Base-by-base conservation (phyloP, 1,139 yeast genomes). In the Taphrina pruni region DNA sequence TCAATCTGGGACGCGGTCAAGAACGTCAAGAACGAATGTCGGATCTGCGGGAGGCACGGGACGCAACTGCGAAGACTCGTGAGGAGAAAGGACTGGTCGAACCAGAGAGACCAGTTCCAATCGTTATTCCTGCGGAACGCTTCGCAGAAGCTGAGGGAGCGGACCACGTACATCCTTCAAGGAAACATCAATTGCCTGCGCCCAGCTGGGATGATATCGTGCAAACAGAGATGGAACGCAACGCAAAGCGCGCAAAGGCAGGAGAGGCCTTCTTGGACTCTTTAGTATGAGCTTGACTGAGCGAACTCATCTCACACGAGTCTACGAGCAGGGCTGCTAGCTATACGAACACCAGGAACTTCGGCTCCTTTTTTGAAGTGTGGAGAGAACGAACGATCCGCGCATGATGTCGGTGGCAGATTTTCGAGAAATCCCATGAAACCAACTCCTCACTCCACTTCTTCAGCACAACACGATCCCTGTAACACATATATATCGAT, bases 1-100 rank as follows among this genome's bases (percentile, higher is more conserved):
- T 64, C 54, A 55, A 64, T 36, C 38, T 64, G n/a, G 67, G 67
- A 6, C 26, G 55, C 6, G 67, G 67, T 9, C 36, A 54, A 21
- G 67, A 46, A 7, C 60, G 67, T 4, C 38, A 7, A 38, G 55
- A 45, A 32, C 67, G 67, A 5, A 64, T 64, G 67, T 17, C 35
- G 14, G 48, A 64, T 20, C 61, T 64, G 14, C 38, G 35, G 11
- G 41, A 46, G 6, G 17, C 41, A 21, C 60, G 67, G 7, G 43
- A 39, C 9, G 38, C 35, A 46, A 64, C 67, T 11, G 38, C 55
- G 7, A 36, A 14, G 20, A 50, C 36, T n/a, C 54, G 67, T 8
- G 21, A 45, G 32, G 26, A 32, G 9, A 14, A 45, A 11, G 62
- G 46, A 8, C 45, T 54, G 11, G 58, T 54, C 21, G 58, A 54